These are phyloP conservation scores for Aspergillus sp. DNA, from an alignment of 2,329 filamentous ascomycete genomes.

Conservation along the genomic window DNA sequence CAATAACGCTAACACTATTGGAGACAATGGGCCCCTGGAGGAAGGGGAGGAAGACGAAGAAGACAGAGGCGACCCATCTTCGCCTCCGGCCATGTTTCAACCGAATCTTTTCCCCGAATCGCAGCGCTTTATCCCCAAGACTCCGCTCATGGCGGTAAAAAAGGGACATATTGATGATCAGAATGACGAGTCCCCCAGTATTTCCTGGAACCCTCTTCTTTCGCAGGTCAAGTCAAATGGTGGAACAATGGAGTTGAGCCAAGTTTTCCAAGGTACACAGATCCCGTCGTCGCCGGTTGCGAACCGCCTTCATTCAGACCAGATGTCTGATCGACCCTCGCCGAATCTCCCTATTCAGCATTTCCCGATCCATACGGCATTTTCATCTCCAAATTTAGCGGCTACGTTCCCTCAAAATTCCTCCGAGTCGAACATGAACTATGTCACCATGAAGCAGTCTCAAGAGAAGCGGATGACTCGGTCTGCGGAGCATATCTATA, in stretches of 20 bases:
- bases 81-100: slow-evolving; percentile 26
- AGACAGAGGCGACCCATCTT: slow-evolving; percentile 16
- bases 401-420: slow-evolving; percentile 27
- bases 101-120: slow-evolving; percentile 40
- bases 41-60: slow-evolving; percentile 16
- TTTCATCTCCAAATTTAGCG: slow-evolving; percentile 34
- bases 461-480: slow-evolving; percentile 30
- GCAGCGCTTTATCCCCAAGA: slow-evolving; percentile 37
- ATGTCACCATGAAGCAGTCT: slow-evolving; percentile 41
- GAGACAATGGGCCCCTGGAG: slow-evolving; percentile 26
- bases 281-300: slow-evolving; percentile 39
- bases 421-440: slow-evolving; percentile 35
- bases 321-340: slow-evolving; percentile 41
- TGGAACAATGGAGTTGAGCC: slow-evolving; percentile 39
- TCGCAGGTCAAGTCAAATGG: slow-evolving; percentile 28
- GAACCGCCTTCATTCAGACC: slow-evolving; percentile 28
- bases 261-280: slow-evolving; percentile 43
- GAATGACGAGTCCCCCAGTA: slow-evolving; percentile 20
- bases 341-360: slow-evolving; percentile 40
- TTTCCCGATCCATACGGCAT: slow-evolving; percentile 21
- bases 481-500: slow-evolving; percentile 27
- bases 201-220: slow-evolving; percentile 37
- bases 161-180: slow-evolving; percentile 20
- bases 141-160: slow-evolving; percentile 34
- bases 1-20: slow-evolving; percentile 48